These are phyloP conservation scores for Sordaria brevicollis DNA, from an alignment of 495 filamentous ascomycete species.

Conservation along the genomic window DNA sequence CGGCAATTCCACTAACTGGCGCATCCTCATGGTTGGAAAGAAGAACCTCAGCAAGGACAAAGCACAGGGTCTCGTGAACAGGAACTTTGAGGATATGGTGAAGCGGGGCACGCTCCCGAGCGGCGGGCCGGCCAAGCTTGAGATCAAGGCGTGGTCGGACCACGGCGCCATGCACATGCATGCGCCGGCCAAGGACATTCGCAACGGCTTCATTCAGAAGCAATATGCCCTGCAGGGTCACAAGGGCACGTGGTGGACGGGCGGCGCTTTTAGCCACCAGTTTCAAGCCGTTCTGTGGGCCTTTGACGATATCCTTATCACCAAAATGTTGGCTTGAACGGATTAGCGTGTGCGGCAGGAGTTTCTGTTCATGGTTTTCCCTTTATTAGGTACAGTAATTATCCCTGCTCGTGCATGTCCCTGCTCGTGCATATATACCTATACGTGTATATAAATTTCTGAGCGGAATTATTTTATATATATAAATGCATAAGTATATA, in stretches of 20 bases:
- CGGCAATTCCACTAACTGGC: conserved; percentile 21
- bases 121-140: conserved; percentile 7
- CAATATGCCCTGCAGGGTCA: conserved; percentile 42
- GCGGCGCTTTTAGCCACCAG: conserved; percentile 29
- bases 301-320: conserved; percentile 24
- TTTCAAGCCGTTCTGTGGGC: conserved; percentile 31
- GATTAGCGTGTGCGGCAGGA: too few relatives aligned
- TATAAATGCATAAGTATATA: too few relatives aligned
- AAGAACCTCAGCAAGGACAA: conserved; percentile 11
- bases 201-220: conserved; percentile 37
- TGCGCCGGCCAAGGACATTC: conserved; percentile 12
- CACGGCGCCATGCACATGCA: conserved; percentile 31
- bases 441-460: too few relatives aligned
- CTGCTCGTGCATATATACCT: too few relatives aligned
- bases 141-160: conserved; percentile 25
- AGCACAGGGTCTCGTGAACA: conserved; percentile 20
- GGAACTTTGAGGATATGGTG: conserved; percentile 21
- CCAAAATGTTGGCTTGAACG: conserved; percentile 9
- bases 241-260: conserved; percentile 43
- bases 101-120: conserved; percentile 16
- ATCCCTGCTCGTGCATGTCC: too few relatives aligned
- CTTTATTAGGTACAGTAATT: too few relatives aligned
- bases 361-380: too few relatives aligned
- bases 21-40: conserved; percentile 30
- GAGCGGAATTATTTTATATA: too few relatives aligned